These are phyloP conservation scores for Aureobasidium namibiae DNA, from an alignment of 2,329 filamentous ascomycete species.

Conservation along the genomic window DNA sequence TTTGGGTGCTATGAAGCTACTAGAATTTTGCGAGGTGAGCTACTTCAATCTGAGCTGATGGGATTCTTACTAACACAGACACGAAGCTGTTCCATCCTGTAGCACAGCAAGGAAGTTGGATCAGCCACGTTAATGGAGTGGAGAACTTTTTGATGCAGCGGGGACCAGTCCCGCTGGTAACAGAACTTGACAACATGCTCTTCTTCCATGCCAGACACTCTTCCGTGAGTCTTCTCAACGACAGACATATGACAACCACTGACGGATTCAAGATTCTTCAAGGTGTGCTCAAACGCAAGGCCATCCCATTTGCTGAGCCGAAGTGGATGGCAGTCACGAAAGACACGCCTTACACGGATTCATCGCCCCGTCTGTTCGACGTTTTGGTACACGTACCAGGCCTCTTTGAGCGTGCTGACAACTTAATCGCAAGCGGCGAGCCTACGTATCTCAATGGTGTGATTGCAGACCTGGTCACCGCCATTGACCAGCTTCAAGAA, in stretches of 20 bases:
- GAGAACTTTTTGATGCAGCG: constrained; percentile 23
- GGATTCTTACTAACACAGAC: not conserved
- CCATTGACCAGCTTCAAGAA: not conserved
- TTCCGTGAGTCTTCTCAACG: constrained; percentile 3
- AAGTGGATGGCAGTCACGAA: constrained; percentile 23
- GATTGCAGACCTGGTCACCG: not conserved
- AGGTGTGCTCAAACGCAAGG: constrained; percentile 22
- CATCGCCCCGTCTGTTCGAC: constrained; percentile 23
- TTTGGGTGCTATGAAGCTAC: constrained; percentile 22
- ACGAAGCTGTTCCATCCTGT: constrained; percentile 24
- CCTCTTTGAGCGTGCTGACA: constrained; percentile 6
- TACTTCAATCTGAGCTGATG: not conserved
- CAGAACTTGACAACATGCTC: constrained; percentile 21
- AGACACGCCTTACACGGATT: constrained; percentile 18
- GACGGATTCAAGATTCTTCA: constrained; percentile 15
- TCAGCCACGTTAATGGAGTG: constrained; percentile 21
- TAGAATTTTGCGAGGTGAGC: constrained; percentile 22
- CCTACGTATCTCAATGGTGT: not conserved
- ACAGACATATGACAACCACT: not conserved
- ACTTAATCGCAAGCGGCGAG: not conserved
- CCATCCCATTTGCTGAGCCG: constrained; percentile 20
- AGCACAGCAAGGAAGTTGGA: constrained; percentile 22
- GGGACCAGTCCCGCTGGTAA: constrained; percentile 20
- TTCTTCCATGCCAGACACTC: constrained; percentile 23
- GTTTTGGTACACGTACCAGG: constrained; percentile 17